These are phyloP conservation scores for Nematocida parisii DNA, from an alignment of 371 early-diverging fungal genomes.

Conservation along the genomic window DNA sequence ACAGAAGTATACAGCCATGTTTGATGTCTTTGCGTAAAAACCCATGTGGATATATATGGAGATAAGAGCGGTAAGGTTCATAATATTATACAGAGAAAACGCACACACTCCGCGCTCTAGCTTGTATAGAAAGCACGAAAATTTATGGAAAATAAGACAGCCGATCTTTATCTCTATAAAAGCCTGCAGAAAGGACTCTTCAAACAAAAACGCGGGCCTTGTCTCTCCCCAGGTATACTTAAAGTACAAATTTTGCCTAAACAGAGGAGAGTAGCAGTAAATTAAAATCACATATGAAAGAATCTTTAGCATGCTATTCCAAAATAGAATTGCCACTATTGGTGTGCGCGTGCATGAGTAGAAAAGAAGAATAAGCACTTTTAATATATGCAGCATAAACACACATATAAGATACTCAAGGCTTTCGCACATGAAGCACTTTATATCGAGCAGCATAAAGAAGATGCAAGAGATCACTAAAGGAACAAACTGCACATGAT, in stretches of 20 bases:
- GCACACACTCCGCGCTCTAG: background rate
- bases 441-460: background rate
- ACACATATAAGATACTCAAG: conserved; percentile 24
- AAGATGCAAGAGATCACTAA: background rate
- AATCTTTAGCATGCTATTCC: background rate
- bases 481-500: background rate
- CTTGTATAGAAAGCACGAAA: background rate
- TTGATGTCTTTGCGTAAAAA: background rate
- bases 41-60: background rate
- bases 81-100: background rate
- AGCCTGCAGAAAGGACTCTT: background rate
- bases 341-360: background rate
- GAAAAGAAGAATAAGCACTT: background rate
- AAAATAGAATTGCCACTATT: background rate
- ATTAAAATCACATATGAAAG: background rate
- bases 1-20: no score
- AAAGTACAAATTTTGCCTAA: conserved; percentile 1
- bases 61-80: background rate
- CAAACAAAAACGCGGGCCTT: background rate
- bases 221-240: background rate
- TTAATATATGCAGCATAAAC: background rate
- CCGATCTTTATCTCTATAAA: conserved; percentile 6
- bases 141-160: background rate
- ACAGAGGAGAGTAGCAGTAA: conserved; percentile 5
- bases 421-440: conserved; percentile 7